Evolutionary conservation across 2,329 filamentous ascomycete genomes (phyloP).

Genomic region (Beauveria brongniartii): DNA sequence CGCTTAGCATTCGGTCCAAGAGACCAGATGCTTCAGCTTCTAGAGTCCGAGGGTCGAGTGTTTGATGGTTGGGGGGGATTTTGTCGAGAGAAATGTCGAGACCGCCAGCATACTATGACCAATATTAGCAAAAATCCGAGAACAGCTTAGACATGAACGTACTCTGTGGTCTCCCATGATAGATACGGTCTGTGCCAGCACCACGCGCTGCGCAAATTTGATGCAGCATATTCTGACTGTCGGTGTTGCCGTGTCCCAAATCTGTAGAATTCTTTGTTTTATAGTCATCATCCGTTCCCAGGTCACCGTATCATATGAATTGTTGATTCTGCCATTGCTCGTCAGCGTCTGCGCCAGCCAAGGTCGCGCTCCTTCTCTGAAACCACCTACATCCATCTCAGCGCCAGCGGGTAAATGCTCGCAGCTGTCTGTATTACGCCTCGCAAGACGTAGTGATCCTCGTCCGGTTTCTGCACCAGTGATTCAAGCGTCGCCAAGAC

Average conservation of each 20-base stretch:
- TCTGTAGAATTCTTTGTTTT: slow-evolving; percentile 78
- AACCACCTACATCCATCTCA: slow-evolving; percentile 83
- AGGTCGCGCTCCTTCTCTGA: slow-evolving; percentile 4
- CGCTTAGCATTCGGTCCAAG: slow-evolving; percentile 75
- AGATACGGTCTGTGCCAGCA: slow-evolving; percentile 85
- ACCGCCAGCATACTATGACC: slow-evolving; percentile 34
- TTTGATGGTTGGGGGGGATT: slow-evolving; percentile 72
- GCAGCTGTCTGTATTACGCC: slow-evolving; percentile 81
- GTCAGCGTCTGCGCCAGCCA: neutral
- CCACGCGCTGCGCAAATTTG: slow-evolving; percentile 92
- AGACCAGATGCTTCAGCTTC: slow-evolving; percentile 91
- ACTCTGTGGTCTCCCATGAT: slow-evolving; percentile 75
- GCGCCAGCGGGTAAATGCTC: slow-evolving; percentile 85
- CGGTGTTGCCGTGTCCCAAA: slow-evolving; percentile 74
- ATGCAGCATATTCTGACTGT: slow-evolving; percentile 88
- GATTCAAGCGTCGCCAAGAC: slow-evolving; percentile 70
- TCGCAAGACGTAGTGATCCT: slow-evolving; percentile 75
- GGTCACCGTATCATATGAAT: slow-evolving; percentile 68
- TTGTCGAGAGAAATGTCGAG: slow-evolving; percentile 78
- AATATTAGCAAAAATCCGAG: slow-evolving; percentile 16
- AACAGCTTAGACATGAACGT: slow-evolving; percentile 26
- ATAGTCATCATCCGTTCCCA: slow-evolving; percentile 87
- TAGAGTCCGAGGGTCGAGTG: slow-evolving; percentile 70
- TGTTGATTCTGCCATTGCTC: slow-evolving; percentile 62
- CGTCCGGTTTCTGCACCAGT: slow-evolving; percentile 61